phyloP scores from a whole-genome alignment of 441 rosid species.

The Pelargonium cotyledonis region DNA sequence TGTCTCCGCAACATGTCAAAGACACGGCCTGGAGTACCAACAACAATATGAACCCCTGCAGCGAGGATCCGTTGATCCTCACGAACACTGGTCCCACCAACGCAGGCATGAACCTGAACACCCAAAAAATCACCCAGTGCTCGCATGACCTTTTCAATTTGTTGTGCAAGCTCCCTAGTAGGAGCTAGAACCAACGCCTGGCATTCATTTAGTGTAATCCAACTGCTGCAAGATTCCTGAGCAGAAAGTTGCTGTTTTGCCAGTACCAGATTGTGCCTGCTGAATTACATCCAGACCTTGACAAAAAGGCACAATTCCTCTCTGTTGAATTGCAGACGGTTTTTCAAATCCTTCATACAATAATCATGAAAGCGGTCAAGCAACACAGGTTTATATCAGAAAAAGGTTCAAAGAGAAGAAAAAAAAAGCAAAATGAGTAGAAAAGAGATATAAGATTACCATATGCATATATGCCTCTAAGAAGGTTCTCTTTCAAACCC shows the following conservation, averaged over 20 bases:
- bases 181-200: slow-evolving; percentile 78
- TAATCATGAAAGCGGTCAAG: background rate
- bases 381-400: too few relatives aligned
- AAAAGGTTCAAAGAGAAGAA: background rate
- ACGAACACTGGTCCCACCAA: slow-evolving; percentile 75
- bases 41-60: slow-evolving; percentile 74
- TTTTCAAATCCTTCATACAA: slow-evolving; percentile 48
- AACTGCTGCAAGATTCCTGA: slow-evolving; percentile 73
- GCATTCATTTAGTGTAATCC: slow-evolving; percentile 59
- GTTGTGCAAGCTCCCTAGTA: slow-evolving; percentile 73
- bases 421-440: background rate
- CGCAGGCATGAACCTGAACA: slow-evolving; percentile 82
- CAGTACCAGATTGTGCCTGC: slow-evolving; percentile 82
- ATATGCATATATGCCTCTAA: slow-evolving; percentile 58
- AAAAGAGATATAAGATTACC: slow-evolving; percentile 27
- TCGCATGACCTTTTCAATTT: slow-evolving; percentile 82
- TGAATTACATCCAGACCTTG: slow-evolving; percentile 83
- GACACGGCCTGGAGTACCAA: slow-evolving; percentile 85
- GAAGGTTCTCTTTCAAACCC: slow-evolving; percentile 46
- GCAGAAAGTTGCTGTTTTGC: slow-evolving; percentile 79
- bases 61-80: slow-evolving; percentile 69
- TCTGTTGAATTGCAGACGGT: slow-evolving; percentile 84
- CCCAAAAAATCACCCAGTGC: slow-evolving; percentile 78
- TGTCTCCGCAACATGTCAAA: slow-evolving; percentile 74
- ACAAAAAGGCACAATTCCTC: slow-evolving; percentile 84